Base-by-base conservation (phyloP, 1,139 yeast genomes). In the Dujonia santamariae region DNA sequence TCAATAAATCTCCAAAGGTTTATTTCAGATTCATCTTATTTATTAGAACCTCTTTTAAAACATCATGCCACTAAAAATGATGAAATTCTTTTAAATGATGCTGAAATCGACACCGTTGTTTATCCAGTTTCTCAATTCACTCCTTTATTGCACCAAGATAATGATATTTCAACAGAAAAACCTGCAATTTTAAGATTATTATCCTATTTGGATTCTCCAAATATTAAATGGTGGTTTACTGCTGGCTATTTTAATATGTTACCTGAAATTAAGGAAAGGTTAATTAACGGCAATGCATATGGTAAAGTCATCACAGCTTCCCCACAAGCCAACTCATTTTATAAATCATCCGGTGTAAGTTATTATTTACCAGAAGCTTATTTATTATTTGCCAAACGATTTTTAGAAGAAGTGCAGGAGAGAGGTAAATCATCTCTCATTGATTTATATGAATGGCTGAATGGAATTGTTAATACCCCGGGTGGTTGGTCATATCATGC, bases 401-500 rank as follows among this genome's bases (percentile, higher is more conserved):
- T 92, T 49, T 59, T 90, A 35, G 66, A 74, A 42, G 73, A 73
- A 22, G 78, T 84, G 4, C 53, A 61, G 24, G 47, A 48, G 3
- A 55, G 67, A 22, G 72, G 75, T 2, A 76, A 72, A 45, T 59
- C 65, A 12, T 49, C 67, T 5, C 51, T 67, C 15, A 77, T 90
- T 22, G 60, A 66, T 12, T 63, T 92, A 26, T 72, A 67, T 38
- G 97, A 92, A 57, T 94, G 98, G 98, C 76, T 77, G 51, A 77
- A 75, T 34, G 98, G 98, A 2, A 63, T 78, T 1, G 96, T 88
- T 7, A 87, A 87, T 50, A 75, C 85, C 9, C 75, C 80, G 0
- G 75, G 68, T 22, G 97, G 98, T 1, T 92, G 98, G 98, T 86
- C 97, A 0, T 92, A 92, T 56, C 99, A 92, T 53, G 98, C 98